phyloP scores from a whole-genome alignment of 2,329 filamentous ascomycete genomes.

The Pseudogymnoascus sp. region DNA sequence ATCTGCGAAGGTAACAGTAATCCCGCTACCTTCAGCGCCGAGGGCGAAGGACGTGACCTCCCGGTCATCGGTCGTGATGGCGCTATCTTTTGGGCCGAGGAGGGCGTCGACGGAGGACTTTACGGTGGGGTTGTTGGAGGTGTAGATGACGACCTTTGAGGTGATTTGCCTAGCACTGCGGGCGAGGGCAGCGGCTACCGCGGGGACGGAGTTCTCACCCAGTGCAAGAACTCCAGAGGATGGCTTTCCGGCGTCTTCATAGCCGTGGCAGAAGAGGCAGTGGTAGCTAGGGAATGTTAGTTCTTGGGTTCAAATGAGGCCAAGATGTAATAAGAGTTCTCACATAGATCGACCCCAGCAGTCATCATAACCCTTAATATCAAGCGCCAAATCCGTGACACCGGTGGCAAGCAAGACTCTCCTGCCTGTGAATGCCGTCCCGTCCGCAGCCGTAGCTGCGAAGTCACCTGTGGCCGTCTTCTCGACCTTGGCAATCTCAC shows the following conservation, averaged over 20 bases:
- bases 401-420: slow-evolving; percentile 53
- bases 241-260: slow-evolving; percentile 45
- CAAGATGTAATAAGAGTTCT: not conserved
- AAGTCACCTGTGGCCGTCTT: slow-evolving; percentile 28
- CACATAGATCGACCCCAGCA: slow-evolving; percentile 40
- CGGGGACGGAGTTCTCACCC: slow-evolving; percentile 29
- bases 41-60: not conserved
- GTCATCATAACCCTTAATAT: slow-evolving; percentile 48
- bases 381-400: slow-evolving; percentile 43
- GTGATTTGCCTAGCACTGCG: slow-evolving; percentile 42
- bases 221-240: slow-evolving; percentile 44
- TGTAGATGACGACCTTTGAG: slow-evolving; percentile 44
- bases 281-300: slow-evolving; percentile 1
- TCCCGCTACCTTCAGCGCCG: not conserved
- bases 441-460: slow-evolving; percentile 37
- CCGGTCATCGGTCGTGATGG: not conserved
- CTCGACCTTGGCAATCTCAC: slow-evolving; percentile 11
- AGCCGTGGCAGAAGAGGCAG: slow-evolving; percentile 34
- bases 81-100: not conserved
- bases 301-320: not conserved
- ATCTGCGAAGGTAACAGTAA: not conserved
- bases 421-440: slow-evolving; percentile 40
- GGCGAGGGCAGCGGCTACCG: slow-evolving; percentile 36
- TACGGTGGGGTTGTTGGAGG: slow-evolving; percentile 35
- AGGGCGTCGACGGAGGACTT: not conserved